phyloP scores from a whole-genome alignment of 75 land plant species.

The Pinus tabuliformis region DNA sequence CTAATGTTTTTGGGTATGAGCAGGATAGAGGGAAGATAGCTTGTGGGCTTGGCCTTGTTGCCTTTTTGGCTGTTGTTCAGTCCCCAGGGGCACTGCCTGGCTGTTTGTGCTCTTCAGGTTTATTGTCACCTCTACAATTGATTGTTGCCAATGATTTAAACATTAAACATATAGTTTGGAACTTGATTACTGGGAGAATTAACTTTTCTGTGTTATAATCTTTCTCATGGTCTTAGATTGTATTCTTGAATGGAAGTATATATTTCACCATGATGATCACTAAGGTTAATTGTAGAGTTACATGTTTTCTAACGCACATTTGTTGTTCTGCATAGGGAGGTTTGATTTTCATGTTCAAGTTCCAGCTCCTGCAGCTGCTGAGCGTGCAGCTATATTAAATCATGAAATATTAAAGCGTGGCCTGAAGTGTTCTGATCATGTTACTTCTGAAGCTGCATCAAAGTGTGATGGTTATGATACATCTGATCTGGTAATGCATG shows the following conservation, averaged over 20 bases:
- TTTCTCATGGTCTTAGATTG: neutral
- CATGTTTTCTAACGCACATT: neutral
- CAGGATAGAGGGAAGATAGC: conserved; percentile 48
- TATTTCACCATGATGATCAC: neutral
- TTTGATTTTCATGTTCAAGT: conserved; percentile 90
- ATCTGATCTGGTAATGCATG: conserved; percentile 73
- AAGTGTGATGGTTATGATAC: conserved; percentile 98
- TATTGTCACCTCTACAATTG: neutral
- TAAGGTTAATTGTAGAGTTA: neutral
- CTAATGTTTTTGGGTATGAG: conserved; percentile 1
- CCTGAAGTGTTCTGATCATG: conserved; percentile 45
- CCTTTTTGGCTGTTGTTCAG: conserved; percentile 74
- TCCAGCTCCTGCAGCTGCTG: conserved; percentile 74
- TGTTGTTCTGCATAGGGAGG: conserved; percentile 49
- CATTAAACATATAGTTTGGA: no score
- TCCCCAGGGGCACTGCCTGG: conserved; percentile 62
- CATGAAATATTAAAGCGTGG: conserved; percentile 66
- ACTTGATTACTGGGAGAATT: no score
- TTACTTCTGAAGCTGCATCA: conserved; percentile 55
- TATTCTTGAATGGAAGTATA: neutral
- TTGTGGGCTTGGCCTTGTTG: conserved; percentile 69
- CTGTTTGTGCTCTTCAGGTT: conserved; percentile 74
- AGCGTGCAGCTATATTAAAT: conserved; percentile 69
- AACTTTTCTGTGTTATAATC: neutral
- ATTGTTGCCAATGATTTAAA: no score